phyloP scores from a whole-genome alignment of 2,329 filamentous ascomycete species.

The Colletotrichum sp. region DNA sequence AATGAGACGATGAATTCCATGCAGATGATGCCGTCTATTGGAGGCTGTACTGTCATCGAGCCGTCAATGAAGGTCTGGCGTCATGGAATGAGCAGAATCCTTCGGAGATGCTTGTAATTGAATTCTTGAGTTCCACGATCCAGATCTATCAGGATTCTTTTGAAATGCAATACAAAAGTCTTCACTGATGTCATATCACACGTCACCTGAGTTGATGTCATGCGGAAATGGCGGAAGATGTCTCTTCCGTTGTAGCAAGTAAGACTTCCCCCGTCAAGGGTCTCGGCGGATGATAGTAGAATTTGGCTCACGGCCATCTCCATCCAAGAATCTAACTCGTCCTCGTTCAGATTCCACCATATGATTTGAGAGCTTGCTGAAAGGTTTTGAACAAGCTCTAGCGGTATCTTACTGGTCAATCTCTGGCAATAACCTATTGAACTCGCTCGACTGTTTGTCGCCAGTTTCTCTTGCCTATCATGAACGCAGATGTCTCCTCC shows the following conservation, averaged over 20 bases:
- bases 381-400: neutral
- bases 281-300: neutral
- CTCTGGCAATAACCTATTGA: neutral
- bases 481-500: neutral
- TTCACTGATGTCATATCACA: neutral
- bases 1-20: neutral
- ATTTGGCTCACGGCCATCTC: neutral
- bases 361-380: neutral
- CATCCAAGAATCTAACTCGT: neutral
- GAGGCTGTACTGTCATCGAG: neutral
- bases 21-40: neutral
- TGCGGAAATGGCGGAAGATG: neutral
- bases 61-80: neutral
- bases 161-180: neutral
- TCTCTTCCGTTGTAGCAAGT: neutral
- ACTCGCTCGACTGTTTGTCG: neutral
- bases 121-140: neutral
- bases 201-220: slow-evolving; percentile 17
- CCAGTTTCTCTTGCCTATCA: neutral
- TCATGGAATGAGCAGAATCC: neutral
- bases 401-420: neutral
- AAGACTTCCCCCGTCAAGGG: neutral
- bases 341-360: neutral
- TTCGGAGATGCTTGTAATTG: neutral
- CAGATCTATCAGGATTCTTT: neutral